Percentiles rank a stretch among this genome's conserved stretches.
phyloP scores from a whole-genome alignment of 495 filamentous ascomycete species.

The Aspergillus leporis region DNA sequence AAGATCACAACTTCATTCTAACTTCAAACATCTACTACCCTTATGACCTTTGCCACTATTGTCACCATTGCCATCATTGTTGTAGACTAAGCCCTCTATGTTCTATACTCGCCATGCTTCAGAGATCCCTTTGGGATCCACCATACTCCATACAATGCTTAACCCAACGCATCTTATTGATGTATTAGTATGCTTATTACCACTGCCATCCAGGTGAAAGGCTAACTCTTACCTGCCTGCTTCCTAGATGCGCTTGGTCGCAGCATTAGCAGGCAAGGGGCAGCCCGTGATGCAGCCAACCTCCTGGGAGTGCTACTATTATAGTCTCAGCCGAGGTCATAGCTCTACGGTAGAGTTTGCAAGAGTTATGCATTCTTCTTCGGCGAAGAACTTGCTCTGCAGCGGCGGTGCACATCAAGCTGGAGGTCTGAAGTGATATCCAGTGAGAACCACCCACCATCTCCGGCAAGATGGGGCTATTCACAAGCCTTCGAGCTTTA shows the following conservation, averaged over 20 bases:
- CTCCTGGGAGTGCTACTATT: not conserved
- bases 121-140: not conserved
- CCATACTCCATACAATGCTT: not conserved
- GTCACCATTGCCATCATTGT: not conserved
- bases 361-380: not conserved
- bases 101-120: not conserved
- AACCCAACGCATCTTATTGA: not conserved
- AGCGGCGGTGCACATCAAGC: not conserved
- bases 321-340: not conserved
- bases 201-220: not conserved
- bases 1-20: not conserved
- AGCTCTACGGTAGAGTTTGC: not conserved
- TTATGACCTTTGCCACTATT: not conserved
- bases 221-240: not conserved
- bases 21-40: not conserved
- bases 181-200: not conserved
- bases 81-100: not conserved
- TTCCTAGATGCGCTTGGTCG: not conserved
- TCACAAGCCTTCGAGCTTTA: not conserved
- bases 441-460: not conserved
- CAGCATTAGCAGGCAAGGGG: slow-evolving; percentile 8
- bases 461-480: not conserved
- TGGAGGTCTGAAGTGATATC: not conserved
- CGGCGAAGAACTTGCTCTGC: not conserved
- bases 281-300: not conserved